A percentile compares a stretch with the other conserved stretches of the same genome.
Evolutionary conservation across 1,284 basidiomycete genomes (phyloP).

Genomic region (Cryptococcus sp.): DNA sequence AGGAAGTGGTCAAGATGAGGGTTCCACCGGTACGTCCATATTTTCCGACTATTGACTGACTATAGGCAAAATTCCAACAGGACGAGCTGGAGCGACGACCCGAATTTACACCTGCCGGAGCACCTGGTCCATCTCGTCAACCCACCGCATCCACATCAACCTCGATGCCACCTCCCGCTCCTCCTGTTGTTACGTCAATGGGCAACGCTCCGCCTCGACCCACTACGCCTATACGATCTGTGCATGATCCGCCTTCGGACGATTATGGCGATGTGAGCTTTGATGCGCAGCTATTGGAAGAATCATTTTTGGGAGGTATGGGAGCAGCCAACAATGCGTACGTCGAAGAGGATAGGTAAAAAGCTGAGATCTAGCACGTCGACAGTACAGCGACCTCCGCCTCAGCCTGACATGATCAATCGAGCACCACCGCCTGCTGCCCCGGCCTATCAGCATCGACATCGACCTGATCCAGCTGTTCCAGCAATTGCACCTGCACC

Average conservation of each 20-base stretch:
- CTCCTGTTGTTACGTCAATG: neutral
- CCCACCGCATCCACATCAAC: conserved; percentile 7
- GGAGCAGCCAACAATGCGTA: neutral
- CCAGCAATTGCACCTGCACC: conserved; percentile 2
- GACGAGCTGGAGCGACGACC: conserved; percentile 67
- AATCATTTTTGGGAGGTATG: conserved; percentile 24
- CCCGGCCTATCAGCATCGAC: conserved; percentile 36
- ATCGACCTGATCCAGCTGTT: conserved; percentile 29
- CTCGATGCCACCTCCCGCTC: conserved; percentile 3
- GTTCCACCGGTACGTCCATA: conserved; percentile 59
- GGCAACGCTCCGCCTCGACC: conserved; percentile 2
- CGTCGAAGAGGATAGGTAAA: neutral
- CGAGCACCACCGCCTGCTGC: neutral
- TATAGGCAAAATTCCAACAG: conserved; percentile 69
- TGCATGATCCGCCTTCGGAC: conserved; percentile 18
- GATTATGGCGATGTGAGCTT: conserved; percentile 26
- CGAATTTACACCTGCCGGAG: conserved; percentile 54
- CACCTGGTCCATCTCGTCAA: conserved; percentile 20
- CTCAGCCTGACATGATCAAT: neutral
- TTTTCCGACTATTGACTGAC: neutral
- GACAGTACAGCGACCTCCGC: neutral
- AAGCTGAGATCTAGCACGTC: neutral
- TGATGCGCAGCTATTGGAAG: conserved; percentile 30
- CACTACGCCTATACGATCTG: conserved; percentile 25
- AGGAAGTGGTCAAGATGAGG: conserved; percentile 80